A percentile compares a stretch with the other conserved stretches of the same genome.
These are phyloP conservation scores for Zelonia costaricensis DNA, from an alignment of 208 protist genomes.

Conservation along the genomic window DNA sequence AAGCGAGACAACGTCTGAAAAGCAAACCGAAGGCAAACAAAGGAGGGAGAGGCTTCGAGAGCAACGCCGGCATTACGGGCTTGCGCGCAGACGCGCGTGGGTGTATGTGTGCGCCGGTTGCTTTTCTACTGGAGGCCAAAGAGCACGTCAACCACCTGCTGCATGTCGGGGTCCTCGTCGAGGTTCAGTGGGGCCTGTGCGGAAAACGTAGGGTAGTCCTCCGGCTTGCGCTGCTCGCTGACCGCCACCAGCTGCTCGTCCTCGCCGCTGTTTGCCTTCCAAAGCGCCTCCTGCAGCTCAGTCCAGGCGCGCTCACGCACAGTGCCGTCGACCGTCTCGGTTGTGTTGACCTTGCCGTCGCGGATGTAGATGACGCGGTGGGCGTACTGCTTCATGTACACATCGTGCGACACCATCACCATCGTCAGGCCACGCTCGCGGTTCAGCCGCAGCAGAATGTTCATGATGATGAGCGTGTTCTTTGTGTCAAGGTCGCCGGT, in stretches of 20 bases:
- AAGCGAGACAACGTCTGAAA: too few relatives aligned
- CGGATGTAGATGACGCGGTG: constrained; percentile 94
- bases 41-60: too few relatives aligned
- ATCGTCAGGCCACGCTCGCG: constrained; percentile 88
- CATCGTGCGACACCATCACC: constrained; percentile 98
- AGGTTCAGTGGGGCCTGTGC: constrained; percentile 59
- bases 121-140: constrained; percentile 39
- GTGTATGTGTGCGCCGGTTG: neutral
- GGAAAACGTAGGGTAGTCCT: constrained; percentile 61
- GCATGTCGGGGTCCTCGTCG: constrained; percentile 68
- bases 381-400: constrained; percentile 95
- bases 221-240: constrained; percentile 35
- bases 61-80: too few relatives aligned
- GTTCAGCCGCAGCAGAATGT: constrained; percentile 93
- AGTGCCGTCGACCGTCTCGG: constrained; percentile 46
- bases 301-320: constrained; percentile 49
- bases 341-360: constrained; percentile 91
- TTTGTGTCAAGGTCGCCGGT: constrained; percentile 96
- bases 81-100: neutral
- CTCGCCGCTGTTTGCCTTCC: constrained; percentile 5
- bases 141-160: constrained; percentile 55
- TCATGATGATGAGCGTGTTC: constrained; percentile 95
- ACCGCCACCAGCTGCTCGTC: constrained; percentile 16
- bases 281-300: constrained; percentile 32
- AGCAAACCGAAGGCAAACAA: too few relatives aligned